phyloP scores from a whole-genome alignment of 78 protist species.

The Dictyostelium brefeldianum region DNA sequence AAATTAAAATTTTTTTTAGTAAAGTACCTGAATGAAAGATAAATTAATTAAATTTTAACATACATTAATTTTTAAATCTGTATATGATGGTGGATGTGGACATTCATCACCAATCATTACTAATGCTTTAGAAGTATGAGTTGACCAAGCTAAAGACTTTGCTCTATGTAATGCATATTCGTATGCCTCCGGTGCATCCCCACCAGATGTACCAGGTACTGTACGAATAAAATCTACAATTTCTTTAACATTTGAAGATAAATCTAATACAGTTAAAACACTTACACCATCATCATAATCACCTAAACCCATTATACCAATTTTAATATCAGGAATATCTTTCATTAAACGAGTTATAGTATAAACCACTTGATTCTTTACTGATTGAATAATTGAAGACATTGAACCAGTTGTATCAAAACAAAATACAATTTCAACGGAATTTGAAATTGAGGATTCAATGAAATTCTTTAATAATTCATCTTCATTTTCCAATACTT shows the following conservation, averaged over 20 bases:
- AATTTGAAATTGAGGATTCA: slow-evolving; percentile 48
- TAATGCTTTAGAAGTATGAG: slow-evolving; percentile 77
- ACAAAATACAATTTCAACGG: slow-evolving; percentile 83
- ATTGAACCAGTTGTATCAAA: slow-evolving; percentile 86
- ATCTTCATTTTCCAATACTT: background rate
- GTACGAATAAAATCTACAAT: slow-evolving; percentile 27
- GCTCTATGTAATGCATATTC: slow-evolving; percentile 75
- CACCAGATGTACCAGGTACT: slow-evolving; percentile 67
- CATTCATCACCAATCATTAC: slow-evolving; percentile 84
- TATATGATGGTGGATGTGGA: slow-evolving; percentile 80
- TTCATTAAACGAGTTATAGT: slow-evolving; percentile 67
- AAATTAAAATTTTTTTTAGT: too few species aligned
- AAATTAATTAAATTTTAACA: background rate
- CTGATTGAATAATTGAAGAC: slow-evolving; percentile 43
- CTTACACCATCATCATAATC: slow-evolving; percentile 76
- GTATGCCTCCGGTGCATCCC: slow-evolving; percentile 85
- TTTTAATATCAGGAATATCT: slow-evolving; percentile 65
- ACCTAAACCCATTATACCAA: slow-evolving; percentile 84
- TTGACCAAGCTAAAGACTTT: slow-evolving; percentile 65
- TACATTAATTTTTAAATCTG: slow-evolving; percentile 45
- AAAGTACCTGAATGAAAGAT: background rate
- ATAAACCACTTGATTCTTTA: slow-evolving; percentile 34
- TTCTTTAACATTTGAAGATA: slow-evolving; percentile 5
- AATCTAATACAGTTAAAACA: slow-evolving; percentile 25
- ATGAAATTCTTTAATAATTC: slow-evolving; percentile 51